Conservation (phyloP, 129 eudicot species). For the Flaveria linearis region DNA sequence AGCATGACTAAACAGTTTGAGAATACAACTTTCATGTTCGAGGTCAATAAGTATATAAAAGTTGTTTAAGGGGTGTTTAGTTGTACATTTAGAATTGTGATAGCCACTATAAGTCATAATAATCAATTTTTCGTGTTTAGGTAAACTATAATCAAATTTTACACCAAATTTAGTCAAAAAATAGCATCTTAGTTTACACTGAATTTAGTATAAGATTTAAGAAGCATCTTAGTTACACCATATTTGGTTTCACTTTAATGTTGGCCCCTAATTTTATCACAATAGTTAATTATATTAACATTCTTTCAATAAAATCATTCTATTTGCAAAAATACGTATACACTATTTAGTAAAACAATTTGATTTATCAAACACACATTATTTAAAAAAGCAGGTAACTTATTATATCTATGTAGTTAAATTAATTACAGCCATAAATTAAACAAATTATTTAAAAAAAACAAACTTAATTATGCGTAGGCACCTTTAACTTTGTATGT, state of each 20-base stretch:
- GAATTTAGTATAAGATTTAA: no score
- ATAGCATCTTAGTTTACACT: not conserved
- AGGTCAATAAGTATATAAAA: not conserved
- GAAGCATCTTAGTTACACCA: not conserved
- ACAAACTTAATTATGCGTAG: not conserved
- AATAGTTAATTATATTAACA: no score
- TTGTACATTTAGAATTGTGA: not conserved
- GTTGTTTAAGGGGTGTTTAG: not conserved
- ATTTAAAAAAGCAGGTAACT: no score
- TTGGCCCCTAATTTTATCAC: not conserved
- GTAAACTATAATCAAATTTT: not conserved
- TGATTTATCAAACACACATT: not conserved
- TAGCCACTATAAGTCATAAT: not conserved
- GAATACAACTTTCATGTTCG: not conserved
- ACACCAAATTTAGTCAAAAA: not conserved
- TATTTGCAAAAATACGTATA: not conserved
- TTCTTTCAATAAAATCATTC: not conserved
- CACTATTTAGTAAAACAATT: not conserved
- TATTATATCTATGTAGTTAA: no score
- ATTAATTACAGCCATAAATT: no score
- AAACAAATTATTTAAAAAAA: not conserved
- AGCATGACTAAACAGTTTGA: not conserved
- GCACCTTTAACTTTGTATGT: not conserved
- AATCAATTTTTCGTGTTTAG: not conserved
- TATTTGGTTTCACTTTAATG: not conserved